A percentile compares a stretch with the other conserved stretches of the same genome.
These are phyloP conservation scores for Fusarium bulbicola DNA, from an alignment of 2,329 filamentous ascomycete species.

Conservation along the genomic window DNA sequence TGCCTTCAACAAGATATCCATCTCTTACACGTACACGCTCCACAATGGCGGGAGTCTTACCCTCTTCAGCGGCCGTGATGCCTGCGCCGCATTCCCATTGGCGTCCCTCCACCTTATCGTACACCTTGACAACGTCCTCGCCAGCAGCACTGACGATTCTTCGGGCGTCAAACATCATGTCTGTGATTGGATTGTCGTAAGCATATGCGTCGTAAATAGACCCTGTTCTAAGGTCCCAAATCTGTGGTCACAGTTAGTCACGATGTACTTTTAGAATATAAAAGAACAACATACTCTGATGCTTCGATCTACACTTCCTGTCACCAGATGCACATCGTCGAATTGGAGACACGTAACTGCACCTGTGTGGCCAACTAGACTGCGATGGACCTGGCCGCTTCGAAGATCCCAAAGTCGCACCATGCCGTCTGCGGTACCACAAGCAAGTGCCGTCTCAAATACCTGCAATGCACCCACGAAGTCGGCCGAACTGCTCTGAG, in stretches of 20 bases:
- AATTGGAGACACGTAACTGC: conserved; percentile 95
- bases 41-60: conserved; percentile 72
- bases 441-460: conserved; percentile 94
- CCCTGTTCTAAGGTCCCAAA: conserved; percentile 97
- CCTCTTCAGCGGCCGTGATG: conserved; percentile 72
- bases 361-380: conserved; percentile 93
- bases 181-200: conserved; percentile 89
- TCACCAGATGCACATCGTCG: conserved; percentile 94
- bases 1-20: conserved; percentile 91
- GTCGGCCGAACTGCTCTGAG: conserved; percentile 74
- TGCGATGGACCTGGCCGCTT: conserved; percentile 96
- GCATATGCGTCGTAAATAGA: conserved; percentile 96
- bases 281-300: conserved; percentile 77
- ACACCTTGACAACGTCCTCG: conserved; percentile 95
- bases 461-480: conserved; percentile 96
- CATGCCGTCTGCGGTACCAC: conserved; percentile 97
- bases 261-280: not conserved
- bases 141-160: conserved; percentile 91
- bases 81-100: conserved; percentile 98
- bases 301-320: conserved; percentile 90
- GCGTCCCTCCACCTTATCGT: conserved; percentile 94
- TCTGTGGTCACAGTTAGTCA: conserved; percentile 64
- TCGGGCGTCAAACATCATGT: conserved; percentile 95
- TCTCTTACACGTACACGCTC: conserved; percentile 92
- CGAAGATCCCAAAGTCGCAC: conserved; percentile 95